Base-by-base conservation (phyloP, 1,139 yeast genomes). In the Candida glucosophila region DNA sequence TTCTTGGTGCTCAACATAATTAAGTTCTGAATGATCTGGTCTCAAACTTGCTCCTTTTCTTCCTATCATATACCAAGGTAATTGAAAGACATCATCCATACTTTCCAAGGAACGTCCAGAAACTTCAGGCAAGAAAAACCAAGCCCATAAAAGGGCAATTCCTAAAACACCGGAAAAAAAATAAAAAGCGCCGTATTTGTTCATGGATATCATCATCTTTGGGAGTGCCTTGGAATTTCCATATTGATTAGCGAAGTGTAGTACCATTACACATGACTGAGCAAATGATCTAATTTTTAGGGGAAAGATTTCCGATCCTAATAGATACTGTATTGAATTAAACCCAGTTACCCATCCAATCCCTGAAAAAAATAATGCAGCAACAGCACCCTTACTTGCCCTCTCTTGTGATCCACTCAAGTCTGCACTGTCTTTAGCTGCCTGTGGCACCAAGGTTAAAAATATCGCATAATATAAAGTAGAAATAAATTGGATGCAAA, bases 281-380 rank as follows among this genome's bases (percentile, higher is more conserved):
- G 77, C 78, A 37, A 68, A 52, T 7, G 68, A 62, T 40, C 80
- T 57, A 23, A 69, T 59, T 33, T 64, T 58, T 39, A 73, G 53
- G 14, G 80, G 80, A 47, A 73, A 65, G 28, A 73, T 60, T 45
- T 73, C 80, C 4, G 77, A 60, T 27, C 73, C 74, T 37, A 73
- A 49, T 35, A 74, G 57, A 39, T 73, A 74, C 44, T 73, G 80
- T 30, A 72, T 53, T 3, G 71, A 54, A 49, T 74, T 74, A 60
- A 69, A 74, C 6, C 80, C 80, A 51, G 73, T 46, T 11, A 75
- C 67, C 80, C 80, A 74, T 18, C 77, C 79, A 7, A 61, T 49
- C 31, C 79, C 80, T 20, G 66, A 55, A 22, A 73, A 37, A 44
- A 58, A 72, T 24, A 74, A 47, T 24, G 73, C 60, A 3, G 76